Evolutionary conservation across 2,329 filamentous ascomycete species (phyloP), one percentile per base, ranked within the genome.

Genomic region (Phialophora verrucosa): DNA sequence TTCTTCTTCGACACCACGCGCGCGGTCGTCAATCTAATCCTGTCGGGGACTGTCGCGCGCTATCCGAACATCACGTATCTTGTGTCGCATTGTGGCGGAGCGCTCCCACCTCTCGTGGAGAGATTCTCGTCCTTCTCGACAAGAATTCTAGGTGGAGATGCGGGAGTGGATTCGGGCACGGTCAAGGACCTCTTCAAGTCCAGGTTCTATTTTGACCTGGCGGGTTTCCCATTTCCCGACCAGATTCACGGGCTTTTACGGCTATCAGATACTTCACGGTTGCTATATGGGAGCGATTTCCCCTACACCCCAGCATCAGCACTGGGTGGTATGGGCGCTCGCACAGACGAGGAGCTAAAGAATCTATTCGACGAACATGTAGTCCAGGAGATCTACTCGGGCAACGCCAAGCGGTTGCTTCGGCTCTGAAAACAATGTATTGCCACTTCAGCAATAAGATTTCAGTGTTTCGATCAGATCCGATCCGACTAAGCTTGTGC

Each of bases 211-310:
- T 70, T 70, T 47, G 68, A 70, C 31, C 35, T 70, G 14, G 68
- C 68, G 14, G 68, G 68, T 7, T 63, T 64, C 25, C 65, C 68
- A 20, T 68, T 66, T 20, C 68, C 65, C 1, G 68, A 70, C 25
- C 68, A 68, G 44, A 63, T 70, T 7, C 78, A 80, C 60, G 83
- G 81, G 1, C 74, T 85, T 62, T 72, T 85, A 17, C 72, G 80
- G 12, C 77, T 80, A 0, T 77, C 80, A 7, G 75, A 78, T 3
- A 75, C 80, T 59, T 74, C 78, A n/a, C 76, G 77, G 53, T 62
- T 86, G 38, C 56, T 86, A 63, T 86, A 85, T 75, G 84, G 84
- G 3, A 84, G 78, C 64, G 83, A 86, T 70, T 86, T 79, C 65
- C 83, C 83, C 0, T 86, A 81, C 64, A 85, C 83, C 0, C 76